These are phyloP conservation scores for Crithidia thermophila DNA, from an alignment of 208 protist species.

Conservation along the genomic window DNA sequence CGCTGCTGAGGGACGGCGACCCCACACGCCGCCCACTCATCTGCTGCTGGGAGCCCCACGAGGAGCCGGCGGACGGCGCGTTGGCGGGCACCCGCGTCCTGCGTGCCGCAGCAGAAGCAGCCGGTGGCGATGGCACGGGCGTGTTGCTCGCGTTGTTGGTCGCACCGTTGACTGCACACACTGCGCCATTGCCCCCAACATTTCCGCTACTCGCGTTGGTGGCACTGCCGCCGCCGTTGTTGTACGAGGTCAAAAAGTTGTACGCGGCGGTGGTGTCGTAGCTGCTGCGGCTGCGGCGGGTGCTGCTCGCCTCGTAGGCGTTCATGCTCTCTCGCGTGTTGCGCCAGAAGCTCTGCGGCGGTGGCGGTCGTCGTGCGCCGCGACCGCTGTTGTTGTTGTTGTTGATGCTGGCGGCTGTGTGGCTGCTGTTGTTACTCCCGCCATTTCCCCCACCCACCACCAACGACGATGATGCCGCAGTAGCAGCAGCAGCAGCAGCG, in stretches of 20 bases:
- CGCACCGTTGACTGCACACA: neutral
- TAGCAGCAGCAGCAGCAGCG: no score
- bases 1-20: neutral
- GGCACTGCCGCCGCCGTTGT: neutral
- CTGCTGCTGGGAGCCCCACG: no score
- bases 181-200: no score
- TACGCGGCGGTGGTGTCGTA: neutral
- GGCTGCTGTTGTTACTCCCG: no score
- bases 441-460: no score
- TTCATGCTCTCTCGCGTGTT: neutral
- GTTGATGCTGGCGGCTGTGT: no score
- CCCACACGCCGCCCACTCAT: no score
- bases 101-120: no score
- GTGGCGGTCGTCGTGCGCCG: neutral
- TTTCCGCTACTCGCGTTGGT: no score
- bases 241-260: neutral
- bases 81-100: neutral
- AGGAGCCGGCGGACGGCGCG: neutral
- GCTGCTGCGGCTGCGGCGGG: neutral
- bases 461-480: no score
- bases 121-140: conserved; percentile 1
- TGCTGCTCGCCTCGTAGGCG: neutral
- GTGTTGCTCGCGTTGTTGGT: neutral
- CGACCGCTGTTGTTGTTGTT: neutral
- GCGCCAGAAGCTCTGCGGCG: conserved; percentile 14